Percentiles rank a stretch among this genome's conserved stretches.
Evolutionary conservation across 345 rosid species (phyloP).

Genomic region (Hypericum androsaemum): DNA sequence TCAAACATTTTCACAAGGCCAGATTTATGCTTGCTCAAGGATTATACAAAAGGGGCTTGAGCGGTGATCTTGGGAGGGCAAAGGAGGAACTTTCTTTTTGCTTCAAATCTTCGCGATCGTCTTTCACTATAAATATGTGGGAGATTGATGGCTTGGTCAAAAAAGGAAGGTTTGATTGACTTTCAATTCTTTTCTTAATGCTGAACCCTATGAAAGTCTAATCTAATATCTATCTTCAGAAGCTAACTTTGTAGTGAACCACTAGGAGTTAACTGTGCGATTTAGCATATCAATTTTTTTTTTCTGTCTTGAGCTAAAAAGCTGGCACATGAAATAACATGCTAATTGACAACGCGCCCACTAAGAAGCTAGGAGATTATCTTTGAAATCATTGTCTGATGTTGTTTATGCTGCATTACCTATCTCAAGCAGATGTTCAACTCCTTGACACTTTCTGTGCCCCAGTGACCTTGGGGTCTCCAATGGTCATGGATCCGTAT

Average conservation of each 20-base stretch:
- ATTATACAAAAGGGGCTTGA: conserved; percentile 57
- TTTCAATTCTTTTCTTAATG: neutral
- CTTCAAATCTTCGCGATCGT: conserved; percentile 82
- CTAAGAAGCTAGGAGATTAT: neutral
- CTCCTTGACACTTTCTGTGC: too few species aligned
- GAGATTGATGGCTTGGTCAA: conserved; percentile 98
- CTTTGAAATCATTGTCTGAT: neutral
- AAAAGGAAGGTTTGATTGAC: conserved; percentile 64
- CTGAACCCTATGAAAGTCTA: neutral
- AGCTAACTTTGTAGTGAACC: too few species aligned
- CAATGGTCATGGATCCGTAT: too few species aligned
- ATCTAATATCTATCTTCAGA: neutral
- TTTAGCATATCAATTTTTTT: too few species aligned
- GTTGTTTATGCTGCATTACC: neutral
- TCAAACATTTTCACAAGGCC: conserved; percentile 95
- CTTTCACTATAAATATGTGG: conserved; percentile 98
- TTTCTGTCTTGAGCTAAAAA: too few species aligned
- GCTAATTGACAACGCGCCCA: too few species aligned
- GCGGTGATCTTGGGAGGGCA: conserved; percentile 77
- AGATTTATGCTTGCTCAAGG: conserved; percentile 95
- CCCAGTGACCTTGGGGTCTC: too few species aligned
- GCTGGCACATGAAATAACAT: too few species aligned
- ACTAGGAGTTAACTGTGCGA: too few species aligned
- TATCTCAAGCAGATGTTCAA: too few species aligned
- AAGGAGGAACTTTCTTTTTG: conserved; percentile 92